Evolutionary conservation across 2,329 filamentous ascomycete species (phyloP), one percentile per base, ranked within the genome.

Genomic region (Sporothrix mexicana): DNA sequence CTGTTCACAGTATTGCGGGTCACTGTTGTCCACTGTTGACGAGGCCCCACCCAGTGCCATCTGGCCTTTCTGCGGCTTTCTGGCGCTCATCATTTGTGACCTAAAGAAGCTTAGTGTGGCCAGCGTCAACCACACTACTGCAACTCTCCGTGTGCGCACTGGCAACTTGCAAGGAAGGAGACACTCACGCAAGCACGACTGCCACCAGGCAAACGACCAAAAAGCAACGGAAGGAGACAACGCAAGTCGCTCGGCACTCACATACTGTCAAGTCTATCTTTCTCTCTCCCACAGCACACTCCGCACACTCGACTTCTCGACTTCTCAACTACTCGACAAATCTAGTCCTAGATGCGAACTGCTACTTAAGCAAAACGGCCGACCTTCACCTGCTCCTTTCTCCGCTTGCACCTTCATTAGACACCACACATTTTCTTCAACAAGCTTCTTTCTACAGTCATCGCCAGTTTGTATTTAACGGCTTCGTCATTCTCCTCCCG

Each of bases 1-100:
- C 17, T 10, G 12, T 6, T n/a, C 36, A 5, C n/a, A 15, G 17
- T 9, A 12, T 6, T n/a, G 15, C 2, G 15, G 10, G 15, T 41
- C 36, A 36, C 30, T 36, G 30, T 20, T 25, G 25, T 57, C 36
- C 30, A 12, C 49, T 25, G 66, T 12, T 15, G 30, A 12, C 4
- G 5, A 23, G 6, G 66, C 66, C 66, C 66, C 66, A 69, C 66
- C 51, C 51, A 69, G 13, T 57, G 67, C 67, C 51, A 69, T 45
- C 67, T 69, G 67, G 67, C 67, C 67, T 69, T 69, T 69, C 49
- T 57, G 51, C 13, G 64, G 43, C 45, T 30, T 67, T 67, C 64
- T 67, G 64, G 64, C 47, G 43, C 49, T 53, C 36, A 5, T 17
- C 49, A 36, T 51, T 43, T 17, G 30, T 2, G 3, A 3, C 66